Base-by-base conservation (phyloP, 331 rosid genomes). In the Telfairia occidentalis region DNA sequence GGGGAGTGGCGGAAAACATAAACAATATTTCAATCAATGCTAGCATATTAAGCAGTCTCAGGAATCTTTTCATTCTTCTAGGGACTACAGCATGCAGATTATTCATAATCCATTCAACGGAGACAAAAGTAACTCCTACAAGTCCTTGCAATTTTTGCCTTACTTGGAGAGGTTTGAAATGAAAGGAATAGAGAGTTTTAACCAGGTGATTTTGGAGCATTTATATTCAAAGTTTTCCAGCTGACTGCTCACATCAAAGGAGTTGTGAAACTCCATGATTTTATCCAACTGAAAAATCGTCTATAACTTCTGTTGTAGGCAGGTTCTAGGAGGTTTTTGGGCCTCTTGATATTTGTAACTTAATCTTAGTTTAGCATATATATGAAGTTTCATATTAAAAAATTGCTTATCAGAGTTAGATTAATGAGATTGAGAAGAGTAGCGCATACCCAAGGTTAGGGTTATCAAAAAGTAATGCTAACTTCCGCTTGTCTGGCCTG, bases 401-500 rank as follows among this genome's bases (percentile, higher is more conserved):
- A 28, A 40, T 2, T 21, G 37, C 35, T 67, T 11, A 67, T 67
- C 50, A 11, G 73, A 46, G 42, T 13, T 42, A 13, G 58, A 70
- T 26, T 45, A 50, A 11, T 72, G 45, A 18, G 28, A 69, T 34
- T 9, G 48, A 49, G 59, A 35, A 32, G 21, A 73, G 29, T 40
- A 49, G 32, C 49, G 45, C 87, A 65, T 92, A 95, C 99, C 92
- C 97, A 34, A 89, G 86, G 77, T 83, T 86, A 49, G 90, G 97
- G 84, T 90, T 95, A 82, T 95, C 97, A 78, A 92, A 90, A 77
- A 92, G 84, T 79, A 88, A 53, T 9, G 92, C 96, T 77, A 92
- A 78, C 91, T 95, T 95, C 77, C 99, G 90, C 86, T 95, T 95
- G 84, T 95, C 99, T 1, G 99, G 99, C 82, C 82, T 90, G 82